Base-by-base conservation (phyloP, 1,284 basidiomycete genomes). In the Trichosporon asahii region DNA sequence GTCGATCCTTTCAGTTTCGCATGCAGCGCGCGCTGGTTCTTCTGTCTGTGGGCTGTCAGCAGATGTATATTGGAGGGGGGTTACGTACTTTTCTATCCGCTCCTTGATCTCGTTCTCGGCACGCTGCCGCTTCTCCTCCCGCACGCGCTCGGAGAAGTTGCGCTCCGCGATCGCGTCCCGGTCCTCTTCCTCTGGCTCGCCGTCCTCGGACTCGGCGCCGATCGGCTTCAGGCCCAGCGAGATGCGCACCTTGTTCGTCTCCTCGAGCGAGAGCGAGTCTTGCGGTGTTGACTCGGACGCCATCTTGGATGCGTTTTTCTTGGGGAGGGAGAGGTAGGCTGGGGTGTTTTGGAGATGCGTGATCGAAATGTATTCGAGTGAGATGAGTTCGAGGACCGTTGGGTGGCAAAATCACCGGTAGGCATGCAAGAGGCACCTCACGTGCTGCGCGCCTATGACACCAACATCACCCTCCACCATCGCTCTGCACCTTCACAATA, bases 231-330 rank as follows among this genome's bases (percentile, higher is more conserved):
- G 90, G 76, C 97, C 97, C 60, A 98, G 88, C 8, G 90, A 91
- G 73, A 97, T 89, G 85, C 97, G 94, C 81, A 98, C 93, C 85
- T 92, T 94, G 87, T 98, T 98, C 68, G 95, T 98, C 88, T 99
- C 97, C 81, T 98, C 95, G 80, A 99, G 88, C 91, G 81, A 97
- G 91, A 80, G 91, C 91, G 77, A 74, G 67, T 80, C 79, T 66
- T 76, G 69, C 67, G 83, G 69, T 23, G 66, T 61, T n/a, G 73
- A 71, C 68, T 65, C 40, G 63, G 94, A 91, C 63, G 72, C 69
- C 73, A 74, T 74, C 11, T 21, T 71, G 64, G 57, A 15, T 44
- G 40, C 35, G 15, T 18, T 37, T 37, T 37, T n/a, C n/a, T n/a
- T n/a, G n/a, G n/a, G n/a, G n/a, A n/a, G n/a, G n/a, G n/a, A n/a